Conservation (phyloP, 208 protist species). For the Acanthamoeba culbertsoni region DNA sequence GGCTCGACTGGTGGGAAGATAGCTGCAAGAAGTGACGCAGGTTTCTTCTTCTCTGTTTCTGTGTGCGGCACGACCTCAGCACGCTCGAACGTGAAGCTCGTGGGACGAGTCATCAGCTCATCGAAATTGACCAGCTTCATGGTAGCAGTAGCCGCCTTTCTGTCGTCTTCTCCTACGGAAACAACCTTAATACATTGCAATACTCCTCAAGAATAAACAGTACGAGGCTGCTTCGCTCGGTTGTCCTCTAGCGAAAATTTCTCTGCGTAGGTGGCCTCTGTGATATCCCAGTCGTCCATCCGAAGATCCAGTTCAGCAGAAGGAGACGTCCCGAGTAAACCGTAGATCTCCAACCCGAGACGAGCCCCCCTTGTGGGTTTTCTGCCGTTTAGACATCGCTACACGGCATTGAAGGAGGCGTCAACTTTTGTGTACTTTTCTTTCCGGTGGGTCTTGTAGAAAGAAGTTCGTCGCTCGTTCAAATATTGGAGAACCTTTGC, state of each 20-base stretch:
- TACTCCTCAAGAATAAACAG: not conserved
- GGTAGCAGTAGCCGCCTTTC: not conserved
- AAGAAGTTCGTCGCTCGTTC: not conserved
- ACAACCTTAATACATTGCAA: not conserved
- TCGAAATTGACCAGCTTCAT: not conserved
- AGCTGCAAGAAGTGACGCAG: not conserved
- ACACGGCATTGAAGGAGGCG: not conserved
- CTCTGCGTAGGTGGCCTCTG: not conserved
- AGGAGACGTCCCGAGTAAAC: not conserved
- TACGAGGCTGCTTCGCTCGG: not conserved
- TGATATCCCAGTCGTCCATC: not conserved
- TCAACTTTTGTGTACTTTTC: not conserved
- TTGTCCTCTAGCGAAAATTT: not conserved
- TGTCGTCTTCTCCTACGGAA: not conserved
- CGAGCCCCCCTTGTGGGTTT: too few species aligned
- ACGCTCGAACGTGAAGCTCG: too few species aligned
- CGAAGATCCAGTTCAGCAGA: not conserved
- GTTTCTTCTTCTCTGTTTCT: not conserved
- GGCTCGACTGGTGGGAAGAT: not conserved
- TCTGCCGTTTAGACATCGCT: not conserved
- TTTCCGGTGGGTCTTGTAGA: not conserved
- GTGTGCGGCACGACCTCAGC: too few species aligned
- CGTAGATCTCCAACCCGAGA: not conserved
- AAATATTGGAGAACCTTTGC: not conserved
- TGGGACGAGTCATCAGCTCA: too few species aligned